phyloP scores from a whole-genome alignment of 2,329 filamentous ascomycete genomes.

The Arthrobotrys musiformis region DNA sequence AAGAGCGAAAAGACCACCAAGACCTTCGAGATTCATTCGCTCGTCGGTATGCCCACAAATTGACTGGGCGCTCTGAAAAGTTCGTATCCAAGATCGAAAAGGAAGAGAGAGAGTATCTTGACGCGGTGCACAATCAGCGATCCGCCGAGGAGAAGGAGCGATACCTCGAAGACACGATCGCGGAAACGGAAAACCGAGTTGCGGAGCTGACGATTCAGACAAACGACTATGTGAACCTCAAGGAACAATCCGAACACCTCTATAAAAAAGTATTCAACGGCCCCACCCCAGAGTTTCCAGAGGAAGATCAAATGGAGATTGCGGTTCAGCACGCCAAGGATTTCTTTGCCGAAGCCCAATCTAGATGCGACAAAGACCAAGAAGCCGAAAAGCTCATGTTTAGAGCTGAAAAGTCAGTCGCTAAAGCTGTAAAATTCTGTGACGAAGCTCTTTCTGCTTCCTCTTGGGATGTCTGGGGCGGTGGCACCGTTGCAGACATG shows the following conservation, averaged over 20 bases:
- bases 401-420: constrained; percentile 62
- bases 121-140: constrained; percentile 67
- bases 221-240: constrained; percentile 63
- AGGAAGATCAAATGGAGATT: constrained; percentile 67
- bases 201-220: constrained; percentile 61
- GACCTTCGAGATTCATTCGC: constrained; percentile 68
- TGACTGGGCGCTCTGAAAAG: constrained; percentile 66
- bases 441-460: constrained; percentile 64
- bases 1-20: constrained; percentile 68
- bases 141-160: constrained; percentile 65
- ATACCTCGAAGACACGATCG: constrained; percentile 63
- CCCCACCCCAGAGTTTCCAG: constrained; percentile 67
- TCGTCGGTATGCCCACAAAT: constrained; percentile 67
- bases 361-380: constrained; percentile 63
- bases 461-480: constrained; percentile 66
- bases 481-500: constrained; percentile 64
- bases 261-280: constrained; percentile 69
- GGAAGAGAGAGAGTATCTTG: constrained; percentile 69
- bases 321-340: constrained; percentile 61
- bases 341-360: constrained; percentile 63
- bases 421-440: constrained; percentile 64
- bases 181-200: constrained; percentile 63
- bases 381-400: constrained; percentile 64
- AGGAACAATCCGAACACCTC: constrained; percentile 66
- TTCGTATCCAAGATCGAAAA: constrained; percentile 67